Base-by-base conservation (phyloP, 768 basidiomycete genomes). In the Wakefieldia striispora region DNA sequence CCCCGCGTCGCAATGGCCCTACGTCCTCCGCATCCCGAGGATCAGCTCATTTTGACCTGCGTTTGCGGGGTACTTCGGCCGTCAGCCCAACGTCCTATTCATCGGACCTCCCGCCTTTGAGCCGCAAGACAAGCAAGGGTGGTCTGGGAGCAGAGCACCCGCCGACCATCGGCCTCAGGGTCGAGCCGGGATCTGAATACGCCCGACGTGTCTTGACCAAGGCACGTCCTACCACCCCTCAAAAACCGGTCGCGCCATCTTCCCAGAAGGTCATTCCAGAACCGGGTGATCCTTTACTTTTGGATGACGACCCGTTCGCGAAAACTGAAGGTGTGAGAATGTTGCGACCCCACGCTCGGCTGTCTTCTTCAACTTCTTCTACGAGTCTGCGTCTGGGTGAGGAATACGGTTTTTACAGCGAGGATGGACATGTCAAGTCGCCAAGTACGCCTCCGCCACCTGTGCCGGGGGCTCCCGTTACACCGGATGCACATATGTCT, bases 321-420 rank as follows among this genome's bases (percentile, higher is more conserved):
- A 77, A 75, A 57, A 66, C 62, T 0, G 75, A 77, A 35, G 81
- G 79, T 16, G 81, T 84, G 8, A 76, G 61, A 58, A 61, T 84
- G 70, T 29, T 80, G 33, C 69, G 65, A 27, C 40, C 55, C 38
- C 58, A 52, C 39, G 23, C 19, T n/a, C 35, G 41, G 10, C 37
- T 51, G 3, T 40, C 39, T 0, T 56, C 57, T 0, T 47, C 43
- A 3, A 54, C 41, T 9, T 42, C 41, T 3, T 38, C 49, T 9
- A 21, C 31, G 8, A 46, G 53, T 17, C n/a, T n/a, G n/a, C n/a
- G n/a, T n/a, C n/a, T n/a, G n/a, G n/a, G n/a, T n/a, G 43, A 19
- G 36, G 62, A 51, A 14, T 46, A 47, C 14, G 35, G 27, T 11
- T 36, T 41, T 7, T 35, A 33, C 3, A 53, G 38, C 17, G 53